Base-by-base conservation (phyloP, 1,139 yeast genomes). In the Saccharomycopsis crataegensis region DNA sequence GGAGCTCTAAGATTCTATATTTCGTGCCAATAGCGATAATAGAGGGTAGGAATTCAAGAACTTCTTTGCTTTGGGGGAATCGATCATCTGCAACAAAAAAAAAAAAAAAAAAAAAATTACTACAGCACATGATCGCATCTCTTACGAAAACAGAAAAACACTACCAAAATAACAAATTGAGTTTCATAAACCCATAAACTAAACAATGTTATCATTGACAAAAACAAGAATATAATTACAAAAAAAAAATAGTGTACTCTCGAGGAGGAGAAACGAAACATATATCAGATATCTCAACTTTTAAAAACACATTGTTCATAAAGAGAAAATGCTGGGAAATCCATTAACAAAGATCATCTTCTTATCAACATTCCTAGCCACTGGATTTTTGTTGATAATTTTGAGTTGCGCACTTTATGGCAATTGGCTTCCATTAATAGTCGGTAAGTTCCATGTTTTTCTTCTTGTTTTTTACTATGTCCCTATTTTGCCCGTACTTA, bases 301-400 rank as follows among this genome's bases (percentile, higher is more conserved):
- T 22, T 22, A 22, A 22, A 22, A 22, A 22, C 4, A 22, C 2
- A 22, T 22, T 4, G 2, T 22, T 4, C 28, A 22, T 22, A 9
- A 31, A 22, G 31, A 31, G 14, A 28, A 40, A 12, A 58, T 59
- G 60, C 53, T 56, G 43, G 61, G 59, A 9, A 75, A 79, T 57
- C 88, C 93, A 43, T 72, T 85, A 60, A 82, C 86, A 51, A 83
- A 82, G 64, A 82, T 86, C 61, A 83, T 85, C 59, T 83, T 82
- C 58, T 75, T 86, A 46, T 80, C 88, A 37, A 83, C 86, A 22
- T 75, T 85, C 46, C 71, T 86, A 47, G 91, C 94, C 1, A 70
- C 84, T 8, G 94, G 94, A 16, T 84, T 85, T 64, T 72, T 86
- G n/a, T 70, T 84, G 55, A 85, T 84, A 48, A 77, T 85, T 49